phyloP scores from a whole-genome alignment of 495 filamentous ascomycete species.

The Lineolata rhizophorae region DNA sequence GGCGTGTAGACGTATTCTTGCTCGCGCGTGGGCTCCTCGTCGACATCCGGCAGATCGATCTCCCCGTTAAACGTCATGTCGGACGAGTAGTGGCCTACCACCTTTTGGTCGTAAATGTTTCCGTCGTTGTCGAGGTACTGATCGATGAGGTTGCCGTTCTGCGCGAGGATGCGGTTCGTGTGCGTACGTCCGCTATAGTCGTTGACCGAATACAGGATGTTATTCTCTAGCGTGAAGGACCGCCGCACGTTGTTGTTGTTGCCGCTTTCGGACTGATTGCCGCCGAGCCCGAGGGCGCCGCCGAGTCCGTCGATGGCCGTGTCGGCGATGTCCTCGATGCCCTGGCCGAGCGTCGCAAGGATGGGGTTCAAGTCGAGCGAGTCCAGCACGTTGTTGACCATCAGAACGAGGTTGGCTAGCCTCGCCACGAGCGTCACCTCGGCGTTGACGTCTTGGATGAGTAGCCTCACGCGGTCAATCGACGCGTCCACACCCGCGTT shows the following conservation, averaged over 20 bases:
- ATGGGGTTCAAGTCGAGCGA: conserved; percentile 36
- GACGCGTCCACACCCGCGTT: conserved; percentile 31
- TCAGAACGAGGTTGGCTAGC: conserved; percentile 30
- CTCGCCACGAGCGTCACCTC: conserved; percentile 33
- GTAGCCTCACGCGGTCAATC: conserved; percentile 28
- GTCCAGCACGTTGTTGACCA: conserved; percentile 28
- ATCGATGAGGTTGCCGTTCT: conserved; percentile 31
- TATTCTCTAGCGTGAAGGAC: conserved; percentile 23
- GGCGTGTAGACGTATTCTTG: conserved; percentile 30
- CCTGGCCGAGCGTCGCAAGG: conserved; percentile 27
- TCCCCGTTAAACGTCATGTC: conserved; percentile 32
- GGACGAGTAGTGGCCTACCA: conserved; percentile 24
- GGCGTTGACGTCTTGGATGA: conserved; percentile 32
- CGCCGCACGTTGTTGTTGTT: conserved; percentile 1
- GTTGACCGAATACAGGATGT: conserved; percentile 32
- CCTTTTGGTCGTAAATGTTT: conserved; percentile 15
- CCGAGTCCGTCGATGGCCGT: conserved; percentile 18
- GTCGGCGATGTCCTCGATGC: conserved; percentile 25
- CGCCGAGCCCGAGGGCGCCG: conserved; percentile 2
- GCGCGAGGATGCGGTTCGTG: conserved; percentile 30
- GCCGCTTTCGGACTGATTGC: conserved; percentile 1
- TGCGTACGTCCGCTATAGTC: conserved; percentile 31
- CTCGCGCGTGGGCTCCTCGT: conserved; percentile 22
- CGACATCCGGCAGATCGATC: conserved; percentile 22
- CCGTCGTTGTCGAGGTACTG: conserved; percentile 30